These are phyloP conservation scores for Alternaria infectoria DNA, from an alignment of 2,329 filamentous ascomycete species.

Conservation along the genomic window DNA sequence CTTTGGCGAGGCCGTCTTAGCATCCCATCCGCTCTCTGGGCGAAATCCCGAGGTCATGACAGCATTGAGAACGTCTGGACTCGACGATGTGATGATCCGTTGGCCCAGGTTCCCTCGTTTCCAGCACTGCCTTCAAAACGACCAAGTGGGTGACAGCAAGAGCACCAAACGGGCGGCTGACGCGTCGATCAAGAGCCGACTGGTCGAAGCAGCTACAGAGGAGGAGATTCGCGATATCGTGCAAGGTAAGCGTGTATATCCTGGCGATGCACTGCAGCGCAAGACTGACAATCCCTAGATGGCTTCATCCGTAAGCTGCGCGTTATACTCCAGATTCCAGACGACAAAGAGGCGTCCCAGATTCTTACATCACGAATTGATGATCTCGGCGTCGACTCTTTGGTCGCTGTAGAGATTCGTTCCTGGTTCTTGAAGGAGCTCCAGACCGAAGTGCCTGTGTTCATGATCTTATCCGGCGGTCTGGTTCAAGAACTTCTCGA, in stretches of 20 bases:
- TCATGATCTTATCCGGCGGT: conserved; percentile 53
- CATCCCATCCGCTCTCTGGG: conserved; percentile 2
- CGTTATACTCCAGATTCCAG: neutral
- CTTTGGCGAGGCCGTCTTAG: conserved; percentile 13
- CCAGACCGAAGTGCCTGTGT: conserved; percentile 54
- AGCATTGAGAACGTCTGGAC: neutral
- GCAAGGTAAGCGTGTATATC: neutral
- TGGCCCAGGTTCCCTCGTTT: neutral
- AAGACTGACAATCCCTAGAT: neutral
- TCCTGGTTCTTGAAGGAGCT: conserved; percentile 59
- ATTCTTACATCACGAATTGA: conserved; percentile 2
- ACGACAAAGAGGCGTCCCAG: neutral
- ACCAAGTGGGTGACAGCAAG: neutral
- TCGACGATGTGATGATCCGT: neutral
- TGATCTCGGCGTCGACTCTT: conserved; percentile 48
- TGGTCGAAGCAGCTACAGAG: neutral
- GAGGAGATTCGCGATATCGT: neutral
- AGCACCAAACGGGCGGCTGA: neutral
- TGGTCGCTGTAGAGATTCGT: conserved; percentile 51
- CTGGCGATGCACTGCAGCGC: neutral
- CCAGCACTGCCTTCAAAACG: neutral
- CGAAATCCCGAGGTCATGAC: neutral
- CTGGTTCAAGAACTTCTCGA: conserved; percentile 10
- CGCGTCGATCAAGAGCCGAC: neutral
- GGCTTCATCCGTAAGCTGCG: neutral